These are phyloP conservation scores for Apiospora saccharicola DNA, from an alignment of 2,329 filamentous ascomycete genomes.

Conservation along the genomic window DNA sequence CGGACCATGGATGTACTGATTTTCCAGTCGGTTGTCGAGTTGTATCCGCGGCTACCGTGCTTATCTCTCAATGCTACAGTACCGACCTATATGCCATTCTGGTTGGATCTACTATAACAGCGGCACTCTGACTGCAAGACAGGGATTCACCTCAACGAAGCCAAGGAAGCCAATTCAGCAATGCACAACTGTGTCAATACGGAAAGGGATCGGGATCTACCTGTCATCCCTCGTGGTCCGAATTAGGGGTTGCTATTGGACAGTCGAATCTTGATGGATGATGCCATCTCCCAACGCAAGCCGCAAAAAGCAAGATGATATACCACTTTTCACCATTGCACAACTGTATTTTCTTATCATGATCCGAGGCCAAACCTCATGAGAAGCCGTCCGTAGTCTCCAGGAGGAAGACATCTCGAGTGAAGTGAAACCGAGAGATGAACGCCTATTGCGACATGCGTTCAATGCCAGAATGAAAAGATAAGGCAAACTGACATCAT, in stretches of 20 bases:
- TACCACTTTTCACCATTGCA: neutral
- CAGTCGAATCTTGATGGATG: neutral
- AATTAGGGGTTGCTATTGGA: conserved; percentile 3
- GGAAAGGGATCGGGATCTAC: conserved; percentile 1
- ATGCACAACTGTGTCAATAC: neutral
- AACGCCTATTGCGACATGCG: neutral
- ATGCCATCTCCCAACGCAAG: neutral
- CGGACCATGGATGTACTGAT: neutral
- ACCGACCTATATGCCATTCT: neutral
- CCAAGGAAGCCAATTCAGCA: conserved; percentile 6
- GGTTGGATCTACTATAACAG: conserved; percentile 4
- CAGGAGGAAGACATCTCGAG: neutral
- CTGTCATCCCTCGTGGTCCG: neutral
- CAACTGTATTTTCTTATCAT: neutral
- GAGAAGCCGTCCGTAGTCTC: neutral
- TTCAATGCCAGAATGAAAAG: neutral
- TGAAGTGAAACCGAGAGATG: neutral
- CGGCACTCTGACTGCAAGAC: neutral
- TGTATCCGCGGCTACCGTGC: conserved; percentile 1
- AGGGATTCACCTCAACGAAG: neutral
- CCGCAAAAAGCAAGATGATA: conserved; percentile 5
- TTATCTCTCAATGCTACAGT: conserved; percentile 8
- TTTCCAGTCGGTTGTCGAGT: neutral
- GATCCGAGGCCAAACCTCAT: neutral
- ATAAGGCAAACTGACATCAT: conserved; percentile 7